These are phyloP conservation scores for Tylopilus orsonianus DNA, from an alignment of 1,284 basidiomycete genomes.

Conservation along the genomic window DNA sequence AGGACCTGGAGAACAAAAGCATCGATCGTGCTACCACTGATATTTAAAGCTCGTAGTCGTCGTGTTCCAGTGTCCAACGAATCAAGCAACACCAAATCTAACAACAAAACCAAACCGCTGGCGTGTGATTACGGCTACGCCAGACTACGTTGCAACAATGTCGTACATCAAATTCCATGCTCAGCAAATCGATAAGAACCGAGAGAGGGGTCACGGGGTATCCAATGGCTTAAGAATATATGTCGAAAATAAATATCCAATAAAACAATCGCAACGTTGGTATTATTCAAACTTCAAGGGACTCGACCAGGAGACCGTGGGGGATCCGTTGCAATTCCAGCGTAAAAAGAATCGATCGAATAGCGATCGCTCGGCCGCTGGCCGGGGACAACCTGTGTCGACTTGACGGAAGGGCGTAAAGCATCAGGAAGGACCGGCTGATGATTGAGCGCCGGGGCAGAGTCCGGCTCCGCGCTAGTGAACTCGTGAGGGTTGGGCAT, in stretches of 20 bases:
- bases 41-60: too few species aligned
- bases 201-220: constrained; percentile 8
- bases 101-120: constrained; percentile 1
- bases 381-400: constrained; percentile 1
- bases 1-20: constrained; percentile 8
- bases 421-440: constrained; percentile 12
- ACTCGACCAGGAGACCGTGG: constrained; percentile 18
- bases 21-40: constrained; percentile 13
- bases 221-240: constrained; percentile 6
- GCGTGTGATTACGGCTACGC: constrained; percentile 5
- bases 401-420: constrained; percentile 19
- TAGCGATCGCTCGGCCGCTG: constrained; percentile 16
- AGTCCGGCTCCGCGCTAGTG: constrained; percentile 7
- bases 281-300: constrained; percentile 14
- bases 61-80: too few species aligned
- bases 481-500: constrained; percentile 20
- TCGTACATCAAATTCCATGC: constrained; percentile 9
- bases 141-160: constrained; percentile 3
- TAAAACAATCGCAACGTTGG: constrained; percentile 12
- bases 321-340: constrained; percentile 21
- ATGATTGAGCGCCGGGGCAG: constrained; percentile 2
- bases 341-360: constrained; percentile 34
- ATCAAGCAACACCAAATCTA: background rate
- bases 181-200: constrained; percentile 10
- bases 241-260: constrained; percentile 22